Conservation (phyloP, 23 red algal species). For the Chondrus crispus region DNA sequence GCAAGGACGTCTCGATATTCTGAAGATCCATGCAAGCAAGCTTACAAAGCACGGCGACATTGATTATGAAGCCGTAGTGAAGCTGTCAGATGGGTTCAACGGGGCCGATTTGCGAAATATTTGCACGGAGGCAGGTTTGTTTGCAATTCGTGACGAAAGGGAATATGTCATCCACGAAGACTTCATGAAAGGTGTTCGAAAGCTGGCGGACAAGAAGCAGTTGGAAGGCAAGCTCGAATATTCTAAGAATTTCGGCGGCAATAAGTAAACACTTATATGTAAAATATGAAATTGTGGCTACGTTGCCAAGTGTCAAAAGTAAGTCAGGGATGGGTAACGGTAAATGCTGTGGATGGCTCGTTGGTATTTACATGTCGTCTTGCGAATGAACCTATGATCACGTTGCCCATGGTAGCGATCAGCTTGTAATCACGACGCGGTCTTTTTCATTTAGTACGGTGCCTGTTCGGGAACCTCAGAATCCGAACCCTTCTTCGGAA, state of each 20-base stretch:
- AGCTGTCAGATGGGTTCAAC: slow-evolving; percentile 98
- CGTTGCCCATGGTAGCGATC: too few relatives aligned
- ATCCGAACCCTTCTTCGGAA: too few relatives aligned
- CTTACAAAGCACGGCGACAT: slow-evolving; percentile 94
- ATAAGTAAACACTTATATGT: slow-evolving; percentile 62
- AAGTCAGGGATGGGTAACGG: too few relatives aligned
- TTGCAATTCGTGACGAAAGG: slow-evolving; percentile 94
- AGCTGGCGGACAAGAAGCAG: slow-evolving; percentile 94
- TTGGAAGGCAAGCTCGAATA: slow-evolving; percentile 97
- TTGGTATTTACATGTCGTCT: too few relatives aligned
- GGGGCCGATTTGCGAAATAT: slow-evolving; percentile 97
- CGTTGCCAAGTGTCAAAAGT: too few relatives aligned
- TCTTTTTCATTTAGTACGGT: too few relatives aligned
- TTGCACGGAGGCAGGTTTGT: slow-evolving; percentile 97
- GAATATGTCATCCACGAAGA: slow-evolving; percentile 95
- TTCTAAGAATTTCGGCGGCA: slow-evolving; percentile 63
- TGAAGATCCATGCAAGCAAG: slow-evolving; percentile 93
- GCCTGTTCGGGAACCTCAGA: too few relatives aligned
- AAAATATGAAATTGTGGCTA: too few relatives aligned
- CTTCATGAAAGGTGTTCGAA: slow-evolving; percentile 99
- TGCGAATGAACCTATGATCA: too few relatives aligned
- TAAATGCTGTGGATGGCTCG: too few relatives aligned
- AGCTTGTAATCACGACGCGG: too few relatives aligned
- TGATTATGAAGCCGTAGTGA: slow-evolving; percentile 96
- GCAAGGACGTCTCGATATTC: slow-evolving; percentile 95